These are phyloP conservation scores for Dendrocalamus sinicus DNA, from an alignment of 176 grass and related monocot genomes.

Conservation along the genomic window DNA sequence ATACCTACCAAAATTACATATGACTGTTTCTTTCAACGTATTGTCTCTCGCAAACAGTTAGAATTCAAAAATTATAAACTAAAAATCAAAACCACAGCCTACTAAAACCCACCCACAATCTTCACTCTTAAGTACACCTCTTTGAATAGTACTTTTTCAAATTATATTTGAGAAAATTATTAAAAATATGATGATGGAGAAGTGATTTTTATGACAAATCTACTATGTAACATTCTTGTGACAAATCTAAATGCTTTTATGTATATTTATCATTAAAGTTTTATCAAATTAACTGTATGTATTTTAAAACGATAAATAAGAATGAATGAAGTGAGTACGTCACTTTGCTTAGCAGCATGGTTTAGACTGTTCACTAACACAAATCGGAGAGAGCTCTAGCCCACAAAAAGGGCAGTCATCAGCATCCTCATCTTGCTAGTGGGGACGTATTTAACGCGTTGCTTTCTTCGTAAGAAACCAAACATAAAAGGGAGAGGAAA, in stretches of 20 bases:
- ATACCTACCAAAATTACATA: too few species aligned
- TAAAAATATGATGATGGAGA: neutral
- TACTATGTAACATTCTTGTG: neutral
- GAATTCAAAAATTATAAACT: neutral
- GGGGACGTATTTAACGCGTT: neutral
- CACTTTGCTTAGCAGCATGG: neutral
- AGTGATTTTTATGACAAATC: neutral
- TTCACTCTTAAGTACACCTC: neutral
- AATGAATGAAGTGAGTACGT: neutral
- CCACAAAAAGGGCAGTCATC: neutral
- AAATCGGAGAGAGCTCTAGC: too few species aligned
- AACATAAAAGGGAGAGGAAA: too few species aligned
- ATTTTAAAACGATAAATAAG: too few species aligned
- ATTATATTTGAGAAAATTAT: neutral
- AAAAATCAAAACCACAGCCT: too few species aligned
- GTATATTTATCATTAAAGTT: neutral
- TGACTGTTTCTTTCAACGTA: too few species aligned
- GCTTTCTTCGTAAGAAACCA: constrained; percentile 25
- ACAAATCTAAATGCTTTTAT: neutral
- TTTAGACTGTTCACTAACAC: too few species aligned
- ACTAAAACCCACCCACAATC: accelerated
- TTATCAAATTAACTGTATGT: too few species aligned
- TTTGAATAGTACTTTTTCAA: neutral
- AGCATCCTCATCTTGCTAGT: neutral
- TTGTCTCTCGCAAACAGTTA: too few species aligned